These are phyloP conservation scores for Brettanomyces naardenensis DNA, from an alignment of 805 yeast species.

Conservation along the genomic window DNA sequence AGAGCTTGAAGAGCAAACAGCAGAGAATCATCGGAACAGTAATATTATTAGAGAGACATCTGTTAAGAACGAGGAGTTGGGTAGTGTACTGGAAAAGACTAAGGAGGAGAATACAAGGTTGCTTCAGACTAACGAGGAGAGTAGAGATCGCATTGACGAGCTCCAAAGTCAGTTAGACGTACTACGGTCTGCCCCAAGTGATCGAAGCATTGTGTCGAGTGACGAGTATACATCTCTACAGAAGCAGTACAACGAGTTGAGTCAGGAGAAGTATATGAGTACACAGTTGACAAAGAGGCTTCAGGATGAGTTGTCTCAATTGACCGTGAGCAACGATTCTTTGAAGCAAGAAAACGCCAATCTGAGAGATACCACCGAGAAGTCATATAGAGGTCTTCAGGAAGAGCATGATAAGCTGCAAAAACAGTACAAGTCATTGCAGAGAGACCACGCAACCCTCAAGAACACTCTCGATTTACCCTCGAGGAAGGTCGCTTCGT, in stretches of 20 bases:
- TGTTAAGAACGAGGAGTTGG: neutral
- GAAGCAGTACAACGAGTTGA: neutral
- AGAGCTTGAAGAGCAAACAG: slow-evolving; percentile 2
- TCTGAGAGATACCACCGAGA: slow-evolving; percentile 4
- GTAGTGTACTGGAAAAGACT: neutral
- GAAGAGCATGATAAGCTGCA: neutral
- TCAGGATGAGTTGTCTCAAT: neutral
- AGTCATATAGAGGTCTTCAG: neutral
- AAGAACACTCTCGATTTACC: slow-evolving; percentile 6
- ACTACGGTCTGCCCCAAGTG: neutral
- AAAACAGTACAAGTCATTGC: slow-evolving; percentile 2
- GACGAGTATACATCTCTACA: neutral
- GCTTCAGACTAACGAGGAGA: neutral
- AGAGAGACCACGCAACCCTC: neutral
- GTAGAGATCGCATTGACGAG: neutral
- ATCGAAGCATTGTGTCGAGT: neutral
- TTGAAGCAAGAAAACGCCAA: slow-evolving; percentile 1
- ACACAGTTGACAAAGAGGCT: neutral
- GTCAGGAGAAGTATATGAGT: neutral
- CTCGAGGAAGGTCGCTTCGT: neutral
- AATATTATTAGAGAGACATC: neutral
- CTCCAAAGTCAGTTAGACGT: slow-evolving; percentile 5
- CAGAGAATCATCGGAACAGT: slow-evolving; percentile 3
- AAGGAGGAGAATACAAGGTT: neutral
- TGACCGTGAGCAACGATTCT: neutral